Percentiles rank a stretch among this genome's conserved stretches.
These are phyloP conservation scores for Penicillium aurantiogriseum DNA, from an alignment of 2,329 filamentous ascomycete species.

Conservation along the genomic window DNA sequence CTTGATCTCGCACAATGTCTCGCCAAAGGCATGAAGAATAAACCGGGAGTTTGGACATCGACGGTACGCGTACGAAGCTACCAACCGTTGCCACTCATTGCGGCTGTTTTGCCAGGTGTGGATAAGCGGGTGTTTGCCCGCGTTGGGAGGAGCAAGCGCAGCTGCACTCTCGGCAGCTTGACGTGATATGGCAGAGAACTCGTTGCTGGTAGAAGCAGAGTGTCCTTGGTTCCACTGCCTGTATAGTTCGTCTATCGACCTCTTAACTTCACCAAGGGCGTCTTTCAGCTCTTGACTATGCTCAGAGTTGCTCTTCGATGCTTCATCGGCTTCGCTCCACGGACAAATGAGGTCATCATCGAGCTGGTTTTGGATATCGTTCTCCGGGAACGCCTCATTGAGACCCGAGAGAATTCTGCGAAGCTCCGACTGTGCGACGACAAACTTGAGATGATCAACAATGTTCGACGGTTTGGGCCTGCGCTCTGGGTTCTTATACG, in stretches of 20 bases:
- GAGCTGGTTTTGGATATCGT: conserved; percentile 8
- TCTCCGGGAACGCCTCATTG: conserved; percentile 27
- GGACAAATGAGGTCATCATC: conserved; percentile 40
- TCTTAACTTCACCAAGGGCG: conserved; percentile 20
- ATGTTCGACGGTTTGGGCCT: conserved; percentile 37
- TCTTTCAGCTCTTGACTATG: conserved; percentile 16
- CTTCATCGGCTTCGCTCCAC: conserved; percentile 29
- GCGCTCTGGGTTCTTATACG: conserved; percentile 36
- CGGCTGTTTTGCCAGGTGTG: conserved; percentile 36
- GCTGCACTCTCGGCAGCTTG: conserved; percentile 30
- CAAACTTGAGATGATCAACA: conserved; percentile 47
- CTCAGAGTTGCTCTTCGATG: conserved; percentile 21
- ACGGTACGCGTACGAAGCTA: conserved; percentile 42
- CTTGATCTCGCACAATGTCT: conserved; percentile 36
- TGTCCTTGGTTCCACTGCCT: conserved; percentile 21
- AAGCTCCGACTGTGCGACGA: conserved; percentile 36
- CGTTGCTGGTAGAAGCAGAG: conserved; percentile 1
- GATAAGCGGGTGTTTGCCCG: conserved; percentile 34
- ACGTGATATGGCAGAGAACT: conserved; percentile 26
- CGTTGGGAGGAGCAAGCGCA: conserved; percentile 31
- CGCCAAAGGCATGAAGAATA: conserved; percentile 35
- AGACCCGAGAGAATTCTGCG: conserved; percentile 34
- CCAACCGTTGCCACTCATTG: conserved; percentile 33
- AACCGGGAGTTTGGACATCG: conserved; percentile 22
- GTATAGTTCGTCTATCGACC: conserved; percentile 20